Evolutionary conservation across 1,284 basidiomycete species (phyloP), one percentile per base, ranked within the genome.

Genomic region (Apiotrichum gracile): DNA sequence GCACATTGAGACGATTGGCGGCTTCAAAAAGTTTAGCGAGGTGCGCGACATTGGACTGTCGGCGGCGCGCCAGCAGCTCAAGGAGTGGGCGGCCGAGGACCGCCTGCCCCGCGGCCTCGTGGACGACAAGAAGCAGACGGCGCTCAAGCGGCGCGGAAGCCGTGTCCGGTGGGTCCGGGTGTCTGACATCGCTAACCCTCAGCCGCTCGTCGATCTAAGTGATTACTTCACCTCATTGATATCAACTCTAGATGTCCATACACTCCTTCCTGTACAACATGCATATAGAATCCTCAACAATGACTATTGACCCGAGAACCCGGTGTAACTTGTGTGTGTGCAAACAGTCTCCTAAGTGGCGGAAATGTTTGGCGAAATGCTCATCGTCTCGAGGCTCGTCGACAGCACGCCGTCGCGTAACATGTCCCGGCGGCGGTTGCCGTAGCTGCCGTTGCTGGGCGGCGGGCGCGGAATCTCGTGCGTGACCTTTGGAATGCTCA

Each of bases 41-140:
- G 87, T 98, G 37, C 81, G 87, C 65, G 82, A 84, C 61, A 85
- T 86, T 66, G 94, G 96, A 0, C 88, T 93, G 67, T 72, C 80
- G 9, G 86, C 88, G 1, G 85, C 88, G 0, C 76, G 85, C 60
- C 80, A 85, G 51, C 81, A 87, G 57, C 72, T 99, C 38, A 80
- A 83, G 51, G 83, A 86, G 59, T 88, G 91, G 82, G 85, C 88
- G 44, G 83, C 84, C 16, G 86, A 92, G 62, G 90, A 88, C 4
- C 81, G 81, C 54, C 76, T 97, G 26, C 91, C 92, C 0, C 83
- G 81, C 19, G 80, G 84, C 17, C 78, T 81, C 52, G 83, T 88
- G 39, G 76, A 76, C 50, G 74, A 70, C 43, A 56, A 59, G 14
- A 68, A 66, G 56, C 66, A 63, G 5, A 55, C 60, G 12, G 55